Evolutionary conservation across 208 protist genomes (phyloP).

Genomic region (Phytomonas francai): DNA sequence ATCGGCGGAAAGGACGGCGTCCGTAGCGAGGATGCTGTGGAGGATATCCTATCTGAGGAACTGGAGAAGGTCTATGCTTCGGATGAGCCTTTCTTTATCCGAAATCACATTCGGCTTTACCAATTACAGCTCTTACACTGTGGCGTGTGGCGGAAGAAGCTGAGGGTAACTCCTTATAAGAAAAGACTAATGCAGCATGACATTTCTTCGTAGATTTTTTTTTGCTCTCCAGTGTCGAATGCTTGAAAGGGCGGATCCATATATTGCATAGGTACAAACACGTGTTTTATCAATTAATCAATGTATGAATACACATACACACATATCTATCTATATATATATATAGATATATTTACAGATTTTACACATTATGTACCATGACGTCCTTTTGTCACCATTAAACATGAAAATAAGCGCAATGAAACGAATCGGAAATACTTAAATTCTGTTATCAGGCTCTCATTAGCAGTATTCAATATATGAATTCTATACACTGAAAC

Average conservation of each 20-base stretch:
- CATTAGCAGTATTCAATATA: too few relatives aligned
- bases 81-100: constrained; percentile 86
- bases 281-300: not conserved
- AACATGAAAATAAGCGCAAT: too few relatives aligned
- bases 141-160: constrained; percentile 56
- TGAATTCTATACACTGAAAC: too few relatives aligned
- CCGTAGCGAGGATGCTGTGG: constrained; percentile 52
- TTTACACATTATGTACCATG: not conserved
- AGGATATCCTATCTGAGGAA: constrained; percentile 37
- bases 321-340: constrained; percentile 8
- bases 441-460: too few relatives aligned
- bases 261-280: not conserved
- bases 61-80: constrained; percentile 68
- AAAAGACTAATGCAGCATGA: constrained; percentile 4
- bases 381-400: too few relatives aligned
- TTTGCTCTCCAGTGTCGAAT: not conserved
- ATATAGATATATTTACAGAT: not conserved
- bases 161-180: not conserved
- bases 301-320: constrained; percentile 7
- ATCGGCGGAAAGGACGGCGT: constrained; percentile 40
- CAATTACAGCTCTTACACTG: constrained; percentile 83
- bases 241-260: constrained; percentile 4
- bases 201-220: not conserved
- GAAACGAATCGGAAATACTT: too few relatives aligned
- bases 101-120: constrained; percentile 80